Base-by-base conservation (phyloP, 1,284 basidiomycete species). In the Hortiboletus rubellus region DNA sequence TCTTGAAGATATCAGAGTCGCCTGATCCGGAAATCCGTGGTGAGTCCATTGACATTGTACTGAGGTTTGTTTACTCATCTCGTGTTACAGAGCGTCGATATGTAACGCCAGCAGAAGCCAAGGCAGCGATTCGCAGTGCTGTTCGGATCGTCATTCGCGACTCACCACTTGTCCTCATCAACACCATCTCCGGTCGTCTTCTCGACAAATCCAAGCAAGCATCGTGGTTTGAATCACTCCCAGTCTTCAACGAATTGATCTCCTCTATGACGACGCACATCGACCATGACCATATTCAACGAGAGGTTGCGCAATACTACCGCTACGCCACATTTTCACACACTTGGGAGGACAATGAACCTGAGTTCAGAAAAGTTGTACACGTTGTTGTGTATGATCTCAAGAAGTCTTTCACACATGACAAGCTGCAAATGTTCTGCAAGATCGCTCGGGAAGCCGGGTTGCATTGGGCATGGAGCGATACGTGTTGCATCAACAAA, bases 381-480 rank as follows among this genome's bases (percentile, higher is more conserved):
- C 43, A 17, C 3, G 41, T 24, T 2, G 42, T 37, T 4, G 51
- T 55, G 4, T 55, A 54, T 8, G 42, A 55, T 2, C 56, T 57
- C 12, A 38, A 48, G 5, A 11, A 50, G 6, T 58, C 42, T 6
- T 17, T 7, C n/a, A 44, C 55, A 17, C 54, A 50, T 1, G 18
- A 41, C 24, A 63, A 64, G 38, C 34, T 63, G 0, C 47, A 50
- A 34, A 54, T 31, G 31, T 58, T 57, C n/a, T 57, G 55, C 46
- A 49, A 41, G 15, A 31, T 58, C 9, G 56, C 33, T 5, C 38
- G 18, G 18, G 55, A 44, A 4, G 15, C 15, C 5, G 54, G 55
- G 1, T 52, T 59, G 30, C 3, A n/a, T 30, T 55, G 52, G 52
- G 54, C 44, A 12, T 63, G 61, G 62, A 45, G 46, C 7, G 55